Evolutionary conservation across 2,329 filamentous ascomycete genomes (phyloP).

Genomic region (Xylogone sp.): DNA sequence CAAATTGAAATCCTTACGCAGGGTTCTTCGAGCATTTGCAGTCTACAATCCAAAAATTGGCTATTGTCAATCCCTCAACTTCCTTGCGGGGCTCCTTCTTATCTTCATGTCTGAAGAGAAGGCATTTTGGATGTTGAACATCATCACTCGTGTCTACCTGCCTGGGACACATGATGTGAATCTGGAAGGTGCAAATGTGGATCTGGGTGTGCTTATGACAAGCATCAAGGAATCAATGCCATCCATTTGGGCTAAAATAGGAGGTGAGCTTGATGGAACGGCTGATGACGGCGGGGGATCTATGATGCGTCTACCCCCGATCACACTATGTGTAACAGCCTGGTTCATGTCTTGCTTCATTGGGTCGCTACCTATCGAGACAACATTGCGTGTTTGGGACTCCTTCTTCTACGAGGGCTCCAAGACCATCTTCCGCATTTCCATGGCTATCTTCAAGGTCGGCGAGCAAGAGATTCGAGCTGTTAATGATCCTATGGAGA

Average conservation of each 20-base stretch:
- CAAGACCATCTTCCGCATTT: slow-evolving; percentile 89
- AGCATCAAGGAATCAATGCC: slow-evolving; percentile 80
- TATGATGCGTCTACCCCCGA: slow-evolving; percentile 66
- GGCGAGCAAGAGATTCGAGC: slow-evolving; percentile 77
- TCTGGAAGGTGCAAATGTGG: slow-evolving; percentile 87
- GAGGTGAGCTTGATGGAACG: slow-evolving; percentile 61
- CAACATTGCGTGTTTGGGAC: slow-evolving; percentile 90
- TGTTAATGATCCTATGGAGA: slow-evolving; percentile 85
- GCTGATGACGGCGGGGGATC: slow-evolving; percentile 27
- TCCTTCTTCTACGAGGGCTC: slow-evolving; percentile 94
- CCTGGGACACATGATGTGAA: slow-evolving; percentile 90
- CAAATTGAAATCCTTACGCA: slow-evolving; percentile 76
- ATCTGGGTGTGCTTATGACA: slow-evolving; percentile 89
- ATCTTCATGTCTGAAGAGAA: slow-evolving; percentile 90
- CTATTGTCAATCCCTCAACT: slow-evolving; percentile 95
- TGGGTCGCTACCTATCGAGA: slow-evolving; percentile 86
- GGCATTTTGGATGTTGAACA: slow-evolving; percentile 87
- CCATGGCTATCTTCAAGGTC: slow-evolving; percentile 85
- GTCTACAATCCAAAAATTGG: slow-evolving; percentile 88
- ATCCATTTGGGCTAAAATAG: slow-evolving; percentile 82
- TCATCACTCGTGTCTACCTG: slow-evolving; percentile 83
- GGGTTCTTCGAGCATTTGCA: slow-evolving; percentile 85
- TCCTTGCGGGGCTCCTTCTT: slow-evolving; percentile 83
- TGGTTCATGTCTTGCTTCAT: slow-evolving; percentile 99
- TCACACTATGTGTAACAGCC: slow-evolving; percentile 87